Percentiles rank a stretch among this genome's conserved stretches.
Conservation (phyloP, 2,329 filamentous ascomycete species). For the Arthroderma sp. region DNA sequence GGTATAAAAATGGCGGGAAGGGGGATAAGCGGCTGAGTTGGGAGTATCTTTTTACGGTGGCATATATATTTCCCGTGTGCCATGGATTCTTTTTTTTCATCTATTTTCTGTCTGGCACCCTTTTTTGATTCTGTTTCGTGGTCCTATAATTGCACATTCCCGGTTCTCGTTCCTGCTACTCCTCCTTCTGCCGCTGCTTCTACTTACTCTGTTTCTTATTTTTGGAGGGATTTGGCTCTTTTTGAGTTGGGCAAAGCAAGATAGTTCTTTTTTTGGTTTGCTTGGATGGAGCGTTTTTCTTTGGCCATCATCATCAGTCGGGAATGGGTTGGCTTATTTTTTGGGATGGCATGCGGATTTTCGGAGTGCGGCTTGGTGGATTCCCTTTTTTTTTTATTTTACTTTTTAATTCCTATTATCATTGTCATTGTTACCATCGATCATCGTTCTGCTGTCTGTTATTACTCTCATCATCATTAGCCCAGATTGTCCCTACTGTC, state of each 20-base stretch:
- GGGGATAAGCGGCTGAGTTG: slow-evolving; percentile 8
- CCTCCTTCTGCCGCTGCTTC: slow-evolving; percentile 8
- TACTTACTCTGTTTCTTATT: slow-evolving; percentile 2
- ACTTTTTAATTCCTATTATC: background rate
- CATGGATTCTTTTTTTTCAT: slow-evolving; percentile 4
- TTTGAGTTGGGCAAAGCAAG: slow-evolving; percentile 8
- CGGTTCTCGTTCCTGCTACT: slow-evolving; percentile 13
- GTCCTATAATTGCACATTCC: background rate
- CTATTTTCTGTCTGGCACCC: slow-evolving; percentile 4
- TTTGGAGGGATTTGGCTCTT: slow-evolving; percentile 4
- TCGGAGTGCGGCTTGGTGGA: slow-evolving; percentile 12
- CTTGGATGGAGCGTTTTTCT: slow-evolving; percentile 11
- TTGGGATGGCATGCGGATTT: slow-evolving; percentile 11
- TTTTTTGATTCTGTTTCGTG: slow-evolving; percentile 4
- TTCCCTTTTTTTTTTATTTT: slow-evolving; percentile 5
- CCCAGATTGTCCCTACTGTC: too few species aligned
- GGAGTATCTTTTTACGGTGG: slow-evolving; percentile 8
- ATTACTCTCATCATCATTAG: too few species aligned
- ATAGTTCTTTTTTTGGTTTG: slow-evolving; percentile 9
- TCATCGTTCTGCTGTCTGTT: too few species aligned
- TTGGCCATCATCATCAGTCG: slow-evolving; percentile 11
- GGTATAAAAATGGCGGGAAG: slow-evolving; percentile 6
- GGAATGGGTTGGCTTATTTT: slow-evolving; percentile 9
- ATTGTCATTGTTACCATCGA: background rate
- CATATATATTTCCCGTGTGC: slow-evolving; percentile 4